A percentile compares a stretch with the other conserved stretches of the same genome.
Evolutionary conservation across 345 rosid species (phyloP).

Genomic region (Psidium guajava): DNA sequence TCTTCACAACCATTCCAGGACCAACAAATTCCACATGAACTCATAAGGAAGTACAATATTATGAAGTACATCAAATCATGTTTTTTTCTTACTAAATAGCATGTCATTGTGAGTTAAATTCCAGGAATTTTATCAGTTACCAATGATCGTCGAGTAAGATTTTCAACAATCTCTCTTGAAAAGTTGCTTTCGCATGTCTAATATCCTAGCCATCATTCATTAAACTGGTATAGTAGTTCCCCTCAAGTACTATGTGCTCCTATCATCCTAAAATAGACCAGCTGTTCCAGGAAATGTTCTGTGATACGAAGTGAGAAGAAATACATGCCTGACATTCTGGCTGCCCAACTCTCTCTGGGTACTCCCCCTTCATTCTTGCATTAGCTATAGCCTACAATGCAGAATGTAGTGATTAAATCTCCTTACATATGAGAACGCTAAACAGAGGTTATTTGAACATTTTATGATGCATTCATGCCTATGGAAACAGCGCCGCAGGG

Average conservation of each 20-base stretch:
- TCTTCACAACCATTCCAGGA: neutral
- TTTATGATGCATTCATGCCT: neutral
- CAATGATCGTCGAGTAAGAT: neutral
- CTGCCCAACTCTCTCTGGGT: constrained; percentile 90
- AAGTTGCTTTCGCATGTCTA: neutral
- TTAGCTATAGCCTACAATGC: constrained; percentile 76
- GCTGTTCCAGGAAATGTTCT: neutral
- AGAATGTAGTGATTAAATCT: constrained; percentile 10
- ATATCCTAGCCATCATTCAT: neutral
- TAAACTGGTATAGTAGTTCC: neutral
- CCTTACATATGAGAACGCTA: neutral
- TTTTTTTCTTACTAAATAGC: neutral
- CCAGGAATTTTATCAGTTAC: neutral
- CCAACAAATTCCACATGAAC: neutral
- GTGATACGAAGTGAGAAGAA: neutral
- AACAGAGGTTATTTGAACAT: neutral
- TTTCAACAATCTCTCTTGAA: neutral
- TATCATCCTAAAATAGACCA: neutral
- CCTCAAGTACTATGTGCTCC: neutral
- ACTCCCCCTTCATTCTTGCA: constrained; percentile 91
- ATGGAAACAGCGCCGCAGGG: neutral
- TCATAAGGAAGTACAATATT: neutral
- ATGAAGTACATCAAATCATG: neutral
- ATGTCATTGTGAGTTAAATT: neutral
- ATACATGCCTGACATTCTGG: constrained; percentile 90